Evolutionary conservation across 495 filamentous ascomycete genomes (phyloP), one percentile per base, ranked within the genome.

Genomic region (Cetradonia linearis): DNA sequence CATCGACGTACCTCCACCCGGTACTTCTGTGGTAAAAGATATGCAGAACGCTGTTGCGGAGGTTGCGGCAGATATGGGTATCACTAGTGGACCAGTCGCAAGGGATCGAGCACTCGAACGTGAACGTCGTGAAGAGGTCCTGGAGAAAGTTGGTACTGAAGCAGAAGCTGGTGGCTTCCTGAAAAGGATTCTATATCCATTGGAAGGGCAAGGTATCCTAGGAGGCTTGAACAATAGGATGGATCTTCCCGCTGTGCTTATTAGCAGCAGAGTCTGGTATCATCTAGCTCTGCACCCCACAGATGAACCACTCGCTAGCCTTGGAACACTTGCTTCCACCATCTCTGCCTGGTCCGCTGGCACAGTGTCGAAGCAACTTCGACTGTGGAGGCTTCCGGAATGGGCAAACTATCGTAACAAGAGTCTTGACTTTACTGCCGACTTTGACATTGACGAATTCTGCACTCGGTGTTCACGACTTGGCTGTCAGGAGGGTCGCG

Each of bases 371-470:
- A 83, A 89, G 48, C 94, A 98, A 72, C 76, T 98, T 18, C 86
- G 93, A 33, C 82, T 87, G 42, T 97, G 93, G 93, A 78, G 93
- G 63, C 77, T 97, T 6, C 87, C 92, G 0, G 93, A 98, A 70
- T 98, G 93, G 93, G 88, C 90, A 1, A 97, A 96, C 67, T 86
- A 91, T 49, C 82, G 93, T 34, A 89, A 89, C 65, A 92, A 89
- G 70, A 81, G 86, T 62, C 82, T 97, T n/a, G 93, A 97, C 70
- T 97, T 95, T 70, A 98, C 93, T 0, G 88, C 89, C 13, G 93
- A 98, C 66, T 98, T 97, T 66, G 93, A 98, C 66, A 70, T 91
- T 18, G 89, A 96, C 44, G 93, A 98, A 69, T 98, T 98, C 68
- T 80, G 81, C 31, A 80, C 78, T 66, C 82, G 94, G 27, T 98